phyloP scores from a whole-genome alignment of 768 basidiomycete species.

The Astraeus odoratus region DNA sequence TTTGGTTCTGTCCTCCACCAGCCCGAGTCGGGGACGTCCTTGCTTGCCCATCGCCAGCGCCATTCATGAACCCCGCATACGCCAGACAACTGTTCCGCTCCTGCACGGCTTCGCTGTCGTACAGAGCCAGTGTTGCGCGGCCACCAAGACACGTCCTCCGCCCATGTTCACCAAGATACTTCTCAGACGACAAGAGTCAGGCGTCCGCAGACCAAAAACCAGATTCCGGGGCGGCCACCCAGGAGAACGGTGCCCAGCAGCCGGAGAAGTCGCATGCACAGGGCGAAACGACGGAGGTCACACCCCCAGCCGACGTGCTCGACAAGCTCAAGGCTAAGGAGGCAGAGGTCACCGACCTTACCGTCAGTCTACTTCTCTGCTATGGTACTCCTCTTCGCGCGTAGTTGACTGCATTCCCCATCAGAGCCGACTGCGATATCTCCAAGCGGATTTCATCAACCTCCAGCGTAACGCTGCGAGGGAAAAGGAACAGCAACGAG shows the following conservation, averaged over 20 bases:
- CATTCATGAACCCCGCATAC: too few species aligned
- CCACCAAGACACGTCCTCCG: slow-evolving; percentile 22
- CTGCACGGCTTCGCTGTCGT: slow-evolving; percentile 52
- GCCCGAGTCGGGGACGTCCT: too few species aligned
- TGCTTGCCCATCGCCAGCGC: too few species aligned
- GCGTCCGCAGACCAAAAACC: too few species aligned
- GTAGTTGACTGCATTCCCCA: slow-evolving; percentile 9
- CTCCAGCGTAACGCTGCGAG: slow-evolving; percentile 85
- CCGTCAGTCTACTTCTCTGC: slow-evolving; percentile 42
- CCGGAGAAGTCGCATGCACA: slow-evolving; percentile 15
- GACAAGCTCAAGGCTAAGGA: slow-evolving; percentile 75
- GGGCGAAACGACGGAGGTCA: slow-evolving; percentile 16
- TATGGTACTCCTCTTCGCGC: not conserved
- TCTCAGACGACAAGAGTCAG: slow-evolving; percentile 46
- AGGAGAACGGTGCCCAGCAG: not conserved
- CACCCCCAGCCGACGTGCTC: slow-evolving; percentile 32
- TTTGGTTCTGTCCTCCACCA: slow-evolving; percentile 3
- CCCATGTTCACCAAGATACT: slow-evolving; percentile 37
- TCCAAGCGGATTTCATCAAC: slow-evolving; percentile 94
- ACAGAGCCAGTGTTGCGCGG: slow-evolving; percentile 39
- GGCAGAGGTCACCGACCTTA: slow-evolving; percentile 75
- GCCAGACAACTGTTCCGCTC: slow-evolving; percentile 18
- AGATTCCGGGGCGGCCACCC: too few species aligned
- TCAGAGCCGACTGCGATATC: slow-evolving; percentile 83
- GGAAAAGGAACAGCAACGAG: slow-evolving; percentile 88